These are phyloP conservation scores for Scalesia atractyloides DNA, from an alignment of 129 eudicot species.

Conservation along the genomic window DNA sequence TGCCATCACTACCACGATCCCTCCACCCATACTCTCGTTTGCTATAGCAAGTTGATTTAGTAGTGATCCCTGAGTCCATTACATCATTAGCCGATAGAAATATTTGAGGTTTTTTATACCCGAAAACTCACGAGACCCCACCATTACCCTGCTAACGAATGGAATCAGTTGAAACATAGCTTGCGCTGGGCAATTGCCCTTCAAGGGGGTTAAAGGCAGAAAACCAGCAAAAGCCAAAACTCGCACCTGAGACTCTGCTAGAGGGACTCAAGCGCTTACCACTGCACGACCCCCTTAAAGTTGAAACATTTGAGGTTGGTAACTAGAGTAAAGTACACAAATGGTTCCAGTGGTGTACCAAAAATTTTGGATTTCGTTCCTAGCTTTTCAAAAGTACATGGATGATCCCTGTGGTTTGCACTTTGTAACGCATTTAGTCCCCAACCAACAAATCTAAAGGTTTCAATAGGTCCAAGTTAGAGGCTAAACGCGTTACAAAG, in stretches of 20 bases:
- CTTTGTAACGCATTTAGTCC: no score
- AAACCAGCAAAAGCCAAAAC: neutral
- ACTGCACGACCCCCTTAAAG: neutral
- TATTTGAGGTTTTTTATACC: neutral
- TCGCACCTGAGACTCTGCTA: neutral
- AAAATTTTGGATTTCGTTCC: no score
- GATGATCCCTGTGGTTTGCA: no score
- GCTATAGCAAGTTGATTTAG: conserved; percentile 88
- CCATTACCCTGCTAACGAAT: neutral
- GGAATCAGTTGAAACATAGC: neutral
- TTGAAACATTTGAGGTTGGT: neutral
- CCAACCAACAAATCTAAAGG: no score
- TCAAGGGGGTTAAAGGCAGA: neutral
- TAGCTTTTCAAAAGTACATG: no score
- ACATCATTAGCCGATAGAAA: conserved; percentile 11
- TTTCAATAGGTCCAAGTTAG: no score
- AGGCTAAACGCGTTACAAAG: no score
- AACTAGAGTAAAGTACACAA: no score
- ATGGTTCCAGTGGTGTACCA: no score
- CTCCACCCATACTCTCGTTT: conserved; percentile 88
- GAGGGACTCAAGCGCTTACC: neutral
- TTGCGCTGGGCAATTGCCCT: neutral
- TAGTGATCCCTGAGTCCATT: conserved; percentile 63
- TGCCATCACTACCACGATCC: conserved; percentile 85
- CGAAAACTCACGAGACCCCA: neutral